Percentiles rank a stretch among this genome's conserved stretches.
Conservation (phyloP, 163 green algal species). For the Scenedesmus sp. region DNA sequence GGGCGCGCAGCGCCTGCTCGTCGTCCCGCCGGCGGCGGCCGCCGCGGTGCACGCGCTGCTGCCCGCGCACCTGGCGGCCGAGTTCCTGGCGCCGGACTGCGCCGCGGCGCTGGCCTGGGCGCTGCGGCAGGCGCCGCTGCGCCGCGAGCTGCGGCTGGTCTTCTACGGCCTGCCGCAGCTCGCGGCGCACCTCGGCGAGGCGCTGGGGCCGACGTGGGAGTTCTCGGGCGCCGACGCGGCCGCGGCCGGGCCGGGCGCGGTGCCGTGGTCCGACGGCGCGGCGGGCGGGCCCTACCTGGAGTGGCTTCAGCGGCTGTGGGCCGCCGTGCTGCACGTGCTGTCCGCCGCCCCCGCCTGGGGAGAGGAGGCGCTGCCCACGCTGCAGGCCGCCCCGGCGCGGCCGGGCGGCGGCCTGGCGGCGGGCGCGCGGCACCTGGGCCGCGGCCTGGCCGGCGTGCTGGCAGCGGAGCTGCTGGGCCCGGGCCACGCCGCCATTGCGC, state of each 20-base stretch:
- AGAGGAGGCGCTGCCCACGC: background rate
- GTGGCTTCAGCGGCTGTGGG: conserved; percentile 36
- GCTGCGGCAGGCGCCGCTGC: conserved; percentile 7
- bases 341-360: conserved; percentile 16
- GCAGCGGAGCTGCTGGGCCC: background rate
- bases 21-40: background rate
- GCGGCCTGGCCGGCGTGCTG: background rate
- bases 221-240: background rate
- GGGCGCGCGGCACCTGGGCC: background rate
- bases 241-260: conserved; percentile 1
- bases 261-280: conserved; percentile 26
- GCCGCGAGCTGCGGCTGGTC: conserved; percentile 4
- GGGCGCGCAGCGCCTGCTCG: background rate
- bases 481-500: background rate
- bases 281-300: conserved; percentile 16
- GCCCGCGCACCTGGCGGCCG: conserved; percentile 20
- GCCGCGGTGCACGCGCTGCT: conserved; percentile 1
- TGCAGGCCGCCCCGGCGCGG: background rate
- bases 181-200: conserved; percentile 17
- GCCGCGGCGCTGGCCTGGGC: conserved; percentile 13
- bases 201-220: conserved; percentile 18
- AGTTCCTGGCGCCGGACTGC: conserved; percentile 22
- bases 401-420: background rate
- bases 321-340: background rate
- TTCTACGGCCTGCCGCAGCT: conserved; percentile 40